phyloP scores from a whole-genome alignment of 139 green algal species.

The Chlamydomonas eustigma region DNA sequence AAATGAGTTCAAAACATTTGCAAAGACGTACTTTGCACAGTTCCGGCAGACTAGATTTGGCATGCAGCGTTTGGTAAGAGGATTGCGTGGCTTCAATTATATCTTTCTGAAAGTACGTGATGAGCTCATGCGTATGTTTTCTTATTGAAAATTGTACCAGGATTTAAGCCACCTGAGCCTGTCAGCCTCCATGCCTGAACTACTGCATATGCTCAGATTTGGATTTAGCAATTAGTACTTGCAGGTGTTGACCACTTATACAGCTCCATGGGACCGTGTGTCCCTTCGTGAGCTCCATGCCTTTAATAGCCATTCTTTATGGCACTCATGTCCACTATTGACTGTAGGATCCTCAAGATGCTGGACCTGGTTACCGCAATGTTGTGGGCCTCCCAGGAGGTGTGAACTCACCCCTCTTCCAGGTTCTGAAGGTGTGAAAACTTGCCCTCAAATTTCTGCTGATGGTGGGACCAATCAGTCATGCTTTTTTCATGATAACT shows the following conservation, averaged over 20 bases:
- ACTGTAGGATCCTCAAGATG: slow-evolving; percentile 70
- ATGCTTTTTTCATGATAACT: no score
- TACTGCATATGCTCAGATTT: no score
- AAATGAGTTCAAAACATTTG: slow-evolving; percentile 8
- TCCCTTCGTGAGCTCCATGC: no score
- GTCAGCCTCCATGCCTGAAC: no score
- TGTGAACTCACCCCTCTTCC: slow-evolving; percentile 55
- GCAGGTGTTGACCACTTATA: no score
- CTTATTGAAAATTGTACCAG: background rate
- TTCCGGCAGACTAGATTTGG: slow-evolving; percentile 12
- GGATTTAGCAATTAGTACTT: no score
- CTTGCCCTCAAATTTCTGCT: no score
- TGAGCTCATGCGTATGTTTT: background rate
- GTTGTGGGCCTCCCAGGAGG: slow-evolving; percentile 81
- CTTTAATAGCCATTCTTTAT: background rate
- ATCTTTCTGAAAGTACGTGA: background rate
- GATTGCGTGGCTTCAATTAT: background rate
- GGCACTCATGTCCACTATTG: background rate
- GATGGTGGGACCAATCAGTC: no score
- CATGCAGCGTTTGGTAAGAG: slow-evolving; percentile 16
- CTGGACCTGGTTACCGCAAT: slow-evolving; percentile 70
- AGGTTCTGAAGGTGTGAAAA: slow-evolving; percentile 57
- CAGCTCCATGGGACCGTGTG: no score
- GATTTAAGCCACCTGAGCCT: no score
- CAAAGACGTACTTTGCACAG: slow-evolving; percentile 18